Evolutionary conservation across 75 land plant species (phyloP).

Genomic region (Gnetum montanum): DNA sequence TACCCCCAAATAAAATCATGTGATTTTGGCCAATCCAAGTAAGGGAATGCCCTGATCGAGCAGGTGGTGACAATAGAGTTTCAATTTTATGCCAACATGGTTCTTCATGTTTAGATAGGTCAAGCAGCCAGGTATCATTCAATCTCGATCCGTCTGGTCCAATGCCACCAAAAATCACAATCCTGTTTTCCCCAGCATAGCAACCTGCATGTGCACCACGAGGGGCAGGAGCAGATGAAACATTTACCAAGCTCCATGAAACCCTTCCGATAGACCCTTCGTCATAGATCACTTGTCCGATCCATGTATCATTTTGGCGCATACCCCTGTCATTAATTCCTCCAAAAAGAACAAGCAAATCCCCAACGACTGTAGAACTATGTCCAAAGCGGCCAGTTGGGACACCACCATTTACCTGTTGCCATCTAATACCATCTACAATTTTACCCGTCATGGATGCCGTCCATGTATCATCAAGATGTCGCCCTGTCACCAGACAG

Average conservation of each 20-base stretch:
- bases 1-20: slow-evolving; percentile 82
- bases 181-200: slow-evolving; percentile 41
- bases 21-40: slow-evolving; percentile 57
- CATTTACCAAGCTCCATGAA: slow-evolving; percentile 63
- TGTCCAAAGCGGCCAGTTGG: slow-evolving; percentile 94
- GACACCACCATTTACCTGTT: slow-evolving; percentile 36
- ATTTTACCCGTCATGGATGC: slow-evolving; percentile 46
- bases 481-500: slow-evolving; percentile 45
- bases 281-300: slow-evolving; percentile 29
- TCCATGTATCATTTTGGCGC: slow-evolving; percentile 91
- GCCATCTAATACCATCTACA: slow-evolving; percentile 39
- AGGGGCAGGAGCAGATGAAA: slow-evolving; percentile 53
- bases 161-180: slow-evolving; percentile 89
- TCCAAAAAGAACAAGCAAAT: slow-evolving; percentile 76
- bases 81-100: slow-evolving; percentile 52
- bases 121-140: slow-evolving; percentile 84
- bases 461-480: slow-evolving; percentile 92
- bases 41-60: slow-evolving; percentile 90
- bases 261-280: slow-evolving; percentile 13
- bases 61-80: slow-evolving; percentile 46
- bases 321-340: slow-evolving; percentile 82
- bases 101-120: slow-evolving; percentile 34
- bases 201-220: slow-evolving; percentile 97
- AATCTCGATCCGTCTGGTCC: slow-evolving; percentile 66
- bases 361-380: slow-evolving; percentile 49